These are phyloP conservation scores for Plasmodium chabaudi DNA, from an alignment of 169 alveolate genomes.

Conservation along the genomic window DNA sequence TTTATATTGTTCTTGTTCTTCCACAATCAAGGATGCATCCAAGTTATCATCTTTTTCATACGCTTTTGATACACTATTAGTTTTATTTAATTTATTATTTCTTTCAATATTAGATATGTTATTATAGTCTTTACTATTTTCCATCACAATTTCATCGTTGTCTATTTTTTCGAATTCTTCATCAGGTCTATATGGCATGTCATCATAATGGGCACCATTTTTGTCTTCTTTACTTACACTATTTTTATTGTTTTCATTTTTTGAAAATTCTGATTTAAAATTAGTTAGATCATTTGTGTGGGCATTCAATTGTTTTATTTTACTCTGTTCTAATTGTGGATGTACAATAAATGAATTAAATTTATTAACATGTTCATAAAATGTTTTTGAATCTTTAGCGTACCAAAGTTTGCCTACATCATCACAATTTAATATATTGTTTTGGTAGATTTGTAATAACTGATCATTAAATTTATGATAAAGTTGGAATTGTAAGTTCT, in stretches of 20 bases:
- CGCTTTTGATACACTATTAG: neutral
- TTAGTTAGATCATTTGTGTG: neutral
- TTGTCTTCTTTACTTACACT: neutral
- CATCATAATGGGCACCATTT: neutral
- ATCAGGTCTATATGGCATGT: neutral
- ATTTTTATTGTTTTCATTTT: neutral
- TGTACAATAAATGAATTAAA: constrained; percentile 22
- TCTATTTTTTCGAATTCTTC: neutral
- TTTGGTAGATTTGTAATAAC: constrained; percentile 7
- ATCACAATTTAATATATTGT: constrained; percentile 40
- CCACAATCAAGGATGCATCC: neutral
- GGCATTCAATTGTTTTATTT: neutral
- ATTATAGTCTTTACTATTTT: neutral
- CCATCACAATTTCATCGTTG: neutral
- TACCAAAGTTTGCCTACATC: constrained; percentile 44
- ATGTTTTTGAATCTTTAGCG: constrained; percentile 38
- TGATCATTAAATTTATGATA: constrained; percentile 27
- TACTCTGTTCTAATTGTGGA: neutral
- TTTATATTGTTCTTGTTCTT: neutral
- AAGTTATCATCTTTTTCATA: neutral
- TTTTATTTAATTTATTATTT: neutral
- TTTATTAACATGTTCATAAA: constrained; percentile 32
- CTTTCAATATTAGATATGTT: neutral
- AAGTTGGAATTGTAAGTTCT: constrained; percentile 2
- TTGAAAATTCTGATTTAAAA: neutral